phyloP scores from a whole-genome alignment of 2,329 filamentous ascomycete genomes.

The Trichothecium roseum region DNA sequence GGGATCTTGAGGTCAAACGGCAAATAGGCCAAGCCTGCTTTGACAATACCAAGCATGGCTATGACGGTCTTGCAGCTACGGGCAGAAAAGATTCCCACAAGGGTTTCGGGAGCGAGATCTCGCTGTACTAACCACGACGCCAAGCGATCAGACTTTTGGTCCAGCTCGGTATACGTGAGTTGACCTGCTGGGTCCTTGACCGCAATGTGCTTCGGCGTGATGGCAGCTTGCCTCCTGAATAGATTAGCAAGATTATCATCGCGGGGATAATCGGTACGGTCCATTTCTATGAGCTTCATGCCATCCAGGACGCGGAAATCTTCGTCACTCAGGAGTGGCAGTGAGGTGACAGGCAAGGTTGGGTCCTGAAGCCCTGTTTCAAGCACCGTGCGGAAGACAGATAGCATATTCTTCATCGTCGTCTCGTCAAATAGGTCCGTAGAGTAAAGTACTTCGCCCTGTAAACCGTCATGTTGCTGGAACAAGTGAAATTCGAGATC shows the following conservation, averaged over 20 bases:
- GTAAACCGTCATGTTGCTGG: conserved; percentile 4
- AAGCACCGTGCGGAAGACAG: conserved; percentile 6
- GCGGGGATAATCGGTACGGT: neutral
- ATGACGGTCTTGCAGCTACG: conserved; percentile 7
- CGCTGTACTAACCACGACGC: conserved; percentile 2
- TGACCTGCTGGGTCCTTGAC: conserved; percentile 4
- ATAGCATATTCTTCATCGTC: conserved; percentile 9
- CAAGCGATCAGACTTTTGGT: conserved; percentile 3
- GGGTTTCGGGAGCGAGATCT: conserved; percentile 2
- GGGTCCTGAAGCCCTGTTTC: neutral
- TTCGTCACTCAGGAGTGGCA: neutral
- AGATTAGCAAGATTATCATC: conserved; percentile 6
- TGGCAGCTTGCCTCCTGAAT: conserved; percentile 4
- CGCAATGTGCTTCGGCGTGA: conserved; percentile 4
- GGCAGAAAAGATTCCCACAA: conserved; percentile 6
- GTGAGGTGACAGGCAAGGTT: neutral
- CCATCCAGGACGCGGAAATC: neutral
- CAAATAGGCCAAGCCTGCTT: conserved; percentile 8
- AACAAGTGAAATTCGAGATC: conserved; percentile 14
- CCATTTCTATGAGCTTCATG: neutral
- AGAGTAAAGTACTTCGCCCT: conserved; percentile 7
- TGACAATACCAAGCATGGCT: conserved; percentile 8
- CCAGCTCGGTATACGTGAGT: conserved; percentile 7
- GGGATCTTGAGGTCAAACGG: conserved; percentile 8
- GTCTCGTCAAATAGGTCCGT: conserved; percentile 9